A percentile compares a stretch with the other conserved stretches of the same genome.
These are phyloP conservation scores for Trichoderma aggressivum DNA, from an alignment of 2,329 filamentous ascomycete genomes.

Conservation along the genomic window DNA sequence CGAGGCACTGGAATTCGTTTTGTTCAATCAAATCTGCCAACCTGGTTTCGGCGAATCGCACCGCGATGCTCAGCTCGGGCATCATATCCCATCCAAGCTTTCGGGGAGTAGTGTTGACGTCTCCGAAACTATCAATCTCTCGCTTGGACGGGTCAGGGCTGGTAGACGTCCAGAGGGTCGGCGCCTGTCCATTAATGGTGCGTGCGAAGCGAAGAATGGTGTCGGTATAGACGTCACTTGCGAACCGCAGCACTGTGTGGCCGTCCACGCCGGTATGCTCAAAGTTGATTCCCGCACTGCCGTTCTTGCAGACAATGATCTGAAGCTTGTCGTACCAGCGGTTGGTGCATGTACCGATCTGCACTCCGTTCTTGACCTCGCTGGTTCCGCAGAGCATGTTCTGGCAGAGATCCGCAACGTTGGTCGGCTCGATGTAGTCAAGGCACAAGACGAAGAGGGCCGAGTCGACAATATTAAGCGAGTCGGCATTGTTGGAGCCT, in stretches of 20 bases:
- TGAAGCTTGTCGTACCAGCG: slow-evolving; percentile 99
- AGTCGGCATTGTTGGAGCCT: slow-evolving; percentile 92
- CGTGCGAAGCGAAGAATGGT: slow-evolving; percentile 94
- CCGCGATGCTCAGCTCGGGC: slow-evolving; percentile 82
- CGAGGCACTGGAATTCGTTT: slow-evolving; percentile 90
- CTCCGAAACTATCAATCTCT: slow-evolving; percentile 85
- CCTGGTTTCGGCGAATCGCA: slow-evolving; percentile 92
- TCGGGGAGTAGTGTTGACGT: slow-evolving; percentile 89
- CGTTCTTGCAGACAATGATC: slow-evolving; percentile 98
- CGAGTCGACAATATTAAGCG: slow-evolving; percentile 90
- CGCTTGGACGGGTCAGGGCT: slow-evolving; percentile 92
- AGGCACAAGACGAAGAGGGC: slow-evolving; percentile 89
- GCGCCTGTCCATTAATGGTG: slow-evolving; percentile 91
- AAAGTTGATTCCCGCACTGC: slow-evolving; percentile 97
- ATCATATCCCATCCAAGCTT: slow-evolving; percentile 98
- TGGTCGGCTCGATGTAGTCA: slow-evolving; percentile 84
- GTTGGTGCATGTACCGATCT: slow-evolving; percentile 97
- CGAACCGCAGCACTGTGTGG: slow-evolving; percentile 93
- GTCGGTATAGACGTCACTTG: slow-evolving; percentile 94
- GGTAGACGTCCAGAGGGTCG: slow-evolving; percentile 83
- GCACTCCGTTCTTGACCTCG: slow-evolving; percentile 85
- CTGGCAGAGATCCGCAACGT: slow-evolving; percentile 80
- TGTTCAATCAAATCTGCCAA: slow-evolving; percentile 93
- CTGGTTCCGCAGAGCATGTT: slow-evolving; percentile 98
- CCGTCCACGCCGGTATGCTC: slow-evolving; percentile 98